Base-by-base conservation (phyloP, 352 stramenopile genomes). In the Elongisporangium senticosum region DNA sequence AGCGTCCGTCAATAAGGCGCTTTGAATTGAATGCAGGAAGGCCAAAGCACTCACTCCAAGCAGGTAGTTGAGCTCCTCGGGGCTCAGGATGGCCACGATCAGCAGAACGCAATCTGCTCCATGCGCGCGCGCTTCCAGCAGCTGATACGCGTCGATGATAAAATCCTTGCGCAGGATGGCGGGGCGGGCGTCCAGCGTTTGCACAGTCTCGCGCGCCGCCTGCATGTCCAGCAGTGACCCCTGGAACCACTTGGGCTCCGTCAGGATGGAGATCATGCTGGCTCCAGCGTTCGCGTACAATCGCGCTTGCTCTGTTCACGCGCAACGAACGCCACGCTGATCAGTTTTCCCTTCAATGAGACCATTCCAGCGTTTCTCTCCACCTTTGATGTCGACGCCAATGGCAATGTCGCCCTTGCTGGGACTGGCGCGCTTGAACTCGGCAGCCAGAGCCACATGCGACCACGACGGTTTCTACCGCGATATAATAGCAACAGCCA, bases 341-440 rank as follows among this genome's bases (percentile, higher is more conserved):
- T 11, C 28, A 39, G 28, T 39, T 13, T n/a, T 14, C 6, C 10
- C 3, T 39, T 39, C 7, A 39, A 39, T 14, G 28, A 39, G 28
- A 39, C 10, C 10, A 39, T 13, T 11, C 26, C 5, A 17, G 33
- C 33, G 17, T 4, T 43, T 14, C 33, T 43, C 4, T 43, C 33
- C 17, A 90, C 80, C 79, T 63, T 77, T 67, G 53, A 93, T 74
- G 22, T 81, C 68, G 52, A 93, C 67, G 58, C 80, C 69, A 49
- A 80, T 71, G 21, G 86, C 87, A 68, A 99, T 99, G 69, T 98
- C 82, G 17, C 97, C 97, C 72, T 99, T 99, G 71, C 87, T 98
- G 13, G 97, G 97, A 48, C 87, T 98, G 8, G 96, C 96, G 23
- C 97, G 88, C 77, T 99, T 99, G 77, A 99, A 99, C 79, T 99